Evolutionary conservation across 306 rosid species (phyloP).

Genomic region (Ziziphus jujuba): DNA sequence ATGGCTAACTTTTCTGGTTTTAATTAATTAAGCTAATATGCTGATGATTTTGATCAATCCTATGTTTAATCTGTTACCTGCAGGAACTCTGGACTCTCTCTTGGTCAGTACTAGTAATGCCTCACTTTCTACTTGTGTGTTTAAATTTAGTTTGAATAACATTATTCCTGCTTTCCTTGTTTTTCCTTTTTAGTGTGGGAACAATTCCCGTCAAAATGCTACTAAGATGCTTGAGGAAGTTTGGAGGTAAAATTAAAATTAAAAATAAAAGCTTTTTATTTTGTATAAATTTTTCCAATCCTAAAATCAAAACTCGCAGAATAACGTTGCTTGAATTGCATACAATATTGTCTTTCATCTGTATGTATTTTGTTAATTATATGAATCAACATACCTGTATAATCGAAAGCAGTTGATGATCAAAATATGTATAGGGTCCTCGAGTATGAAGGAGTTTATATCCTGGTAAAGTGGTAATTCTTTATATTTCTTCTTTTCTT

Average conservation of each 20-base stretch:
- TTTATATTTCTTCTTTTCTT: background rate
- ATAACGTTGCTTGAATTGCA: conserved; percentile 20
- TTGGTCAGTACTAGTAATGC: conserved; percentile 56
- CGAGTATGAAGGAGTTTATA: conserved; percentile 81
- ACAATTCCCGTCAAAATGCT: conserved; percentile 63
- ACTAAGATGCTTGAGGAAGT: conserved; percentile 75
- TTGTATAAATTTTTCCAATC: background rate
- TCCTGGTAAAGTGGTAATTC: conserved; percentile 55
- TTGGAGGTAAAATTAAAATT: conserved; percentile 73
- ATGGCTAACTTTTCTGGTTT: background rate
- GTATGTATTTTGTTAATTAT: conserved; percentile 38
- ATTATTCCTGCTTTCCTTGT: conserved; percentile 18
- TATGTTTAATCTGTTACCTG: conserved; percentile 20
- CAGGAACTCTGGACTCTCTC: conserved; percentile 93
- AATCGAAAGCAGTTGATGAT: conserved; percentile 77
- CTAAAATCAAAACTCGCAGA: background rate
- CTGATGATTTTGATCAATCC: background rate
- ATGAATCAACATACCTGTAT: conserved; percentile 78
- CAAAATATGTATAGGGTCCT: conserved; percentile 92
- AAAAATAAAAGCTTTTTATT: conserved; percentile 31
- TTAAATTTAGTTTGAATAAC: background rate
- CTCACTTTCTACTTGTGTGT: conserved; percentile 18
- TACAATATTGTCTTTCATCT: background rate
- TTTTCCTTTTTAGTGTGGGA: conserved; percentile 70
- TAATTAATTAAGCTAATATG: background rate